Base-by-base conservation (phyloP, 2,329 filamentous ascomycete genomes). In the Fusarium lateritium region DNA sequence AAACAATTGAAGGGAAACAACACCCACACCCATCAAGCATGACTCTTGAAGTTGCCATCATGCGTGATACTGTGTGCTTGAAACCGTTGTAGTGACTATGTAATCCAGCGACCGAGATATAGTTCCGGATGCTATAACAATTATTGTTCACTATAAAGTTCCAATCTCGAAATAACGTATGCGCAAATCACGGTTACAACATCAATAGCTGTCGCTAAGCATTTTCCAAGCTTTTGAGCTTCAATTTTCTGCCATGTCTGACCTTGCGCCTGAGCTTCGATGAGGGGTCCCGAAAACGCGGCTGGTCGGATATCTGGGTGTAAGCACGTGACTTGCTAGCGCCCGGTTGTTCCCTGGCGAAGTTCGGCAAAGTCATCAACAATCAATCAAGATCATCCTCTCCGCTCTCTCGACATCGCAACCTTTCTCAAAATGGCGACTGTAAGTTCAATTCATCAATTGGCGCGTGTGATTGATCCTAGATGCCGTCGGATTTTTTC, bases 381-480 rank as follows among this genome's bases (percentile, higher is more conserved):
- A 80, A 46, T 66, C 80, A 77, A 78, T 73, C 74, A 83, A 80
- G 79, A 83, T 84, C 81, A 82, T 81, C 75, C 80, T 83, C 82
- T 83, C 80, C 81, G 83, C 82, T 83, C 81, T 77, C 78, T 76
- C 59, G 76, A 81, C 76, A 81, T 79, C 77, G 76, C 79, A 79
- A 80, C 78, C 81, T 77, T 84, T 77, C 79, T 82, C 84, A 90
- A 84, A 85, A 91, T 91, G 89, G 88, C 88, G 82, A 85, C 87
- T 86, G 89, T 91, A 88, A 86, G 89, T 90, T 46, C 58, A 76
- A 72, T 70, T 67, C 54, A 58, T 69, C 70, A 76, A 78, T 78
- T 77, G 73, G 65, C 55, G 64, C 55, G 47, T 67, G 56, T 40
- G 50, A 52, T 64, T 72, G 63, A 70, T 65, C 24, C 28, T 44